Base-by-base conservation (phyloP, 2,329 filamentous ascomycete species). In the Botrytis elliptica region DNA sequence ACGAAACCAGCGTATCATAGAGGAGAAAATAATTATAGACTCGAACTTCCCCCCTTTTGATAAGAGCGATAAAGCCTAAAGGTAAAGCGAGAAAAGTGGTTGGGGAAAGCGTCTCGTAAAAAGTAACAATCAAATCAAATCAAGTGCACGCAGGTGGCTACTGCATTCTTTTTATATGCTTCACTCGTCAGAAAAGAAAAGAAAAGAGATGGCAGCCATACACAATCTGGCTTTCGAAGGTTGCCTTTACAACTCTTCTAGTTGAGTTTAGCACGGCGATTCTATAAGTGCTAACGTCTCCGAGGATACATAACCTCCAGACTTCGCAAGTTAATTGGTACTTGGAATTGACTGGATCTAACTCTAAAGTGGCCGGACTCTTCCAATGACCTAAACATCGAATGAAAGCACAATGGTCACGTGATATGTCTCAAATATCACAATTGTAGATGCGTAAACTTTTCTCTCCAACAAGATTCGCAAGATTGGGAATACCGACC, bases 1-100 rank as follows among this genome's bases (percentile, higher is more conserved):
- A 71, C 25, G 18, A 57, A 71, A 55, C 69, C 59, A 33, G 22
- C 55, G 68, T 70, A 62, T 70, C 57, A 62, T n/a, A 38, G 16
- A 10, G 18, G 38, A 64, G 16, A 64, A n/a, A n/a, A 40, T 49
- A n/a, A 22, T 25, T 38, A 46, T 38, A 42, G 40, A 55, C 67
- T 57, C 40, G 40, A 57, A 18, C 33, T 59, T 44, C 29, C 52
- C 67, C 67, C 69, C 29, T 63, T 71, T 71, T 33, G 57, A 71
- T 63, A 62, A 63, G 57, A 14, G 25, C 44, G 57, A 70, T 62
- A 70, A n/a, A n/a, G n/a, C n/a, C n/a, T n/a, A n/a, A 62, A 36
- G 60, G 36, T 9, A 63, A 63, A 40, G 60, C 60, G 60, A 63
- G 38, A 38, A 40, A 42, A 42, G 38, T 40, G 60, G 60, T n/a